Base-by-base conservation (phyloP, 345 rosid genomes). In the Pugionium dolabratum region DNA sequence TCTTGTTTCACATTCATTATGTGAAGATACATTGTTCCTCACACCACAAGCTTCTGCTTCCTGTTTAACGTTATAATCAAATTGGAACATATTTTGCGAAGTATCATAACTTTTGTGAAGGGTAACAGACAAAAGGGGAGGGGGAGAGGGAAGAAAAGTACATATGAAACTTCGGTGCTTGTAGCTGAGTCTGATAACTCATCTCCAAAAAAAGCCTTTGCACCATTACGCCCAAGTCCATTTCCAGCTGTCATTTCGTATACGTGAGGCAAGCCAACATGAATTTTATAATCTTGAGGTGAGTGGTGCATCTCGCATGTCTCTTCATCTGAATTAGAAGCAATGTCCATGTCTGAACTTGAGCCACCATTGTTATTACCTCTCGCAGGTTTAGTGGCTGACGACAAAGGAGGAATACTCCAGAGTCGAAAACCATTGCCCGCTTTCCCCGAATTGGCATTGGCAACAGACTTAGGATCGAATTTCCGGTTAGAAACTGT, bases 321-420 rank as follows among this genome's bases (percentile, higher is more conserved):
- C 45, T 79, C 85, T 57, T 92, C 95, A 49, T 86, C 93, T 0
- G 90, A 85, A 66, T 84, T 84, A 31, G 88, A 76, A 9, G 79
- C 47, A 71, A 69, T 79, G 56, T 84, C 88, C 83, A 81, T 86
- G 56, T 89, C 92, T 11, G 98, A 87, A 49, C 72, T 86, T 2
- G 84, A 79, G 11, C 77, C 75, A 72, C 76, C 76, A 64, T 63
- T 71, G 49, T 72, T 76, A 45, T 57, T 66, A 28, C 61, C 80
- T 62, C 80, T 64, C n/a, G 59, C 62, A 6, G 54, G 52, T 54
- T 84, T 66, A 6, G 75, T 62, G 0, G 78, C 76, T 31, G 81
- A 71, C 4, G 77, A 67, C 43, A 68, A 64, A 0, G 88, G 59
- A 7, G 89, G 82, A 2, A 80, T 77, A 76, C 51, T 80, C 9